A percentile compares a stretch with the other conserved stretches of the same genome.
phyloP scores from a whole-genome alignment of 768 basidiomycete genomes.

The Boletus reticuloceps region DNA sequence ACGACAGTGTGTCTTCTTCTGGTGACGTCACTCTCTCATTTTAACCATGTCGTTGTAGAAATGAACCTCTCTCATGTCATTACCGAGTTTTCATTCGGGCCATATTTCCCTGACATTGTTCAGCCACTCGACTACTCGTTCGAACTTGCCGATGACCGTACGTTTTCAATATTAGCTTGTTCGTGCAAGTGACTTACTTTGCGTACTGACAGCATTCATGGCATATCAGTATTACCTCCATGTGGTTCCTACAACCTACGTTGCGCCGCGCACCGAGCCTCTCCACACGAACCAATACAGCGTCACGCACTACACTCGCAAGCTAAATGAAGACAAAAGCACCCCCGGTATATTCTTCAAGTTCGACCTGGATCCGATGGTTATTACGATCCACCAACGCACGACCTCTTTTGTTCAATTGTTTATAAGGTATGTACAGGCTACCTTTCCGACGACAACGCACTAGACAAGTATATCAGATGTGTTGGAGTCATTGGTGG shows the following conservation, averaged over 20 bases:
- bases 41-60: slow-evolving; percentile 41
- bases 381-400: slow-evolving; percentile 81
- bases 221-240: slow-evolving; percentile 95
- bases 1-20: slow-evolving; percentile 56
- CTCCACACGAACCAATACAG: slow-evolving; percentile 85
- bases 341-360: slow-evolving; percentile 98
- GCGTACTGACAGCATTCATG: slow-evolving; percentile 63
- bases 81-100: slow-evolving; percentile 95
- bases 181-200: neutral
- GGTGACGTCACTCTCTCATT: neutral
- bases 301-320: slow-evolving; percentile 87
- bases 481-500: slow-evolving; percentile 93
- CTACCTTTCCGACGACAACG: neutral
- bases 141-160: slow-evolving; percentile 69
- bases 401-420: slow-evolving; percentile 82
- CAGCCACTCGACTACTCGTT: slow-evolving; percentile 94
- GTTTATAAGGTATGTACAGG: slow-evolving; percentile 55
- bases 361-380: slow-evolving; percentile 91
- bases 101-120: slow-evolving; percentile 91
- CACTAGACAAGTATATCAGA: slow-evolving; percentile 27
- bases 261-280: slow-evolving; percentile 64
- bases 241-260: slow-evolving; percentile 93
- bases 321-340: slow-evolving; percentile 69
- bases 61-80: slow-evolving; percentile 98
- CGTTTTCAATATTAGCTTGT: neutral